Percentiles rank a stretch among this genome's conserved stretches.
phyloP scores from a whole-genome alignment of 2,329 filamentous ascomycete species.

The Cladophialophora bantiana region DNA sequence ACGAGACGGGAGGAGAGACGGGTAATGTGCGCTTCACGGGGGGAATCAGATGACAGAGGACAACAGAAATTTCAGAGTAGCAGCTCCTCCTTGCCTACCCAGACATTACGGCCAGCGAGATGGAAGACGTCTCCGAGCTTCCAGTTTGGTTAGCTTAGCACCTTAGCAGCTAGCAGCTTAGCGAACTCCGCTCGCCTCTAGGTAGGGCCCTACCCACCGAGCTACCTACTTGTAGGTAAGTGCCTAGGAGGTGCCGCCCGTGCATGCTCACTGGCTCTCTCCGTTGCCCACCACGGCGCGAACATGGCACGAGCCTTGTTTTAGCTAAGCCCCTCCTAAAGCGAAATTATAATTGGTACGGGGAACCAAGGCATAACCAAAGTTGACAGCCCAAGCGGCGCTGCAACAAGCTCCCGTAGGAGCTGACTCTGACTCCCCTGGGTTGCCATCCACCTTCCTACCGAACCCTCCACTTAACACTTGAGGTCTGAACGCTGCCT shows the following conservation, averaged over 20 bases:
- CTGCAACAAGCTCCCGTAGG: not conserved
- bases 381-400: not conserved
- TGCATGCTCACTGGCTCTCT: not conserved
- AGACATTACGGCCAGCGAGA: not conserved
- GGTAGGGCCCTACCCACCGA: not conserved
- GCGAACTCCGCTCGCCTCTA: slow-evolving; percentile 4
- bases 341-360: slow-evolving; percentile 16
- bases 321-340: slow-evolving; percentile 1
- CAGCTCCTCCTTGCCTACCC: not conserved
- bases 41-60: slow-evolving; percentile 8
- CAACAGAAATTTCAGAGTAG: not conserved
- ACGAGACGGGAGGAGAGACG: not conserved
- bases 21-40: not conserved
- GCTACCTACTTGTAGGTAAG: too few relatives aligned
- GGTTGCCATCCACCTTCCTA: not conserved
- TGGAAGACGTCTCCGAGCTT: slow-evolving; percentile 3
- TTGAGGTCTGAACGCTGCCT: not conserved
- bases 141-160: too few relatives aligned
- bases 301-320: slow-evolving; percentile 20
- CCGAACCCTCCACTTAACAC: too few relatives aligned
- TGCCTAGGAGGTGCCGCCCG: not conserved
- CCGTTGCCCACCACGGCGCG: slow-evolving; percentile 1
- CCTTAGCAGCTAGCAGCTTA: not conserved
- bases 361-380: slow-evolving; percentile 1
- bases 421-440: not conserved